phyloP scores from a whole-genome alignment of 371 early-diverging fungal genomes.

The Fennellomyces sp. region DNA sequence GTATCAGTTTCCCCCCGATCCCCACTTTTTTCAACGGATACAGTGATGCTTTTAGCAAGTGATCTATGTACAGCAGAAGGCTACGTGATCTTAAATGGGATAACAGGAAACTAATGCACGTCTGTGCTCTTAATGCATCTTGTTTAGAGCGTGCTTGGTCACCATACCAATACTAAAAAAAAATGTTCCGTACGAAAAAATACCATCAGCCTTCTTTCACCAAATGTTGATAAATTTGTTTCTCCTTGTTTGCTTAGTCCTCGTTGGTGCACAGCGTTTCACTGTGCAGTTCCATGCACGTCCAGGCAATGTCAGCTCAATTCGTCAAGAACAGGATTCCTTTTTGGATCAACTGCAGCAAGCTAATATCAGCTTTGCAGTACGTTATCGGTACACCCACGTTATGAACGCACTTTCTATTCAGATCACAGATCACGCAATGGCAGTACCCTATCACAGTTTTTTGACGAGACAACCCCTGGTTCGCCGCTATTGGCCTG shows the following conservation, averaged over 20 bases:
- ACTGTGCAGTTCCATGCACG: constrained; percentile 16
- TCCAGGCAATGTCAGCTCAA: neutral
- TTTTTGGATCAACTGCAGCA: constrained; percentile 16
- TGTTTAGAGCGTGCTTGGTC: too few relatives aligned
- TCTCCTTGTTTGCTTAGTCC: neutral
- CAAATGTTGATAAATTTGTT: neutral
- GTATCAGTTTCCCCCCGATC: too few relatives aligned
- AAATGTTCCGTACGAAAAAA: too few relatives aligned
- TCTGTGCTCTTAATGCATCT: too few relatives aligned
- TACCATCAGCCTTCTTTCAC: too few relatives aligned
- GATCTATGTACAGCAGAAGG: too few relatives aligned
- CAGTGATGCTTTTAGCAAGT: too few relatives aligned
- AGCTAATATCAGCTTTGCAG: constrained; percentile 6
- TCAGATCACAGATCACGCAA: neutral
- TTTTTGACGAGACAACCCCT: neutral
- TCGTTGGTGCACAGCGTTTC: constrained; percentile 2
- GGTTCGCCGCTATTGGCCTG: constrained; percentile 21
- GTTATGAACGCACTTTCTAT: constrained; percentile 23
- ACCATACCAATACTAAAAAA: too few relatives aligned
- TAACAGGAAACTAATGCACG: too few relatives aligned
- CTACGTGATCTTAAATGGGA: too few relatives aligned
- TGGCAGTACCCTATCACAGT: neutral
- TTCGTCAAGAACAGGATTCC: constrained; percentile 7
- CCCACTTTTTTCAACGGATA: too few relatives aligned
- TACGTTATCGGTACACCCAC: constrained; percentile 16